Evolutionary conservation across 2,329 filamentous ascomycete species (phyloP).

Genomic region (Alternaria postmessia): DNA sequence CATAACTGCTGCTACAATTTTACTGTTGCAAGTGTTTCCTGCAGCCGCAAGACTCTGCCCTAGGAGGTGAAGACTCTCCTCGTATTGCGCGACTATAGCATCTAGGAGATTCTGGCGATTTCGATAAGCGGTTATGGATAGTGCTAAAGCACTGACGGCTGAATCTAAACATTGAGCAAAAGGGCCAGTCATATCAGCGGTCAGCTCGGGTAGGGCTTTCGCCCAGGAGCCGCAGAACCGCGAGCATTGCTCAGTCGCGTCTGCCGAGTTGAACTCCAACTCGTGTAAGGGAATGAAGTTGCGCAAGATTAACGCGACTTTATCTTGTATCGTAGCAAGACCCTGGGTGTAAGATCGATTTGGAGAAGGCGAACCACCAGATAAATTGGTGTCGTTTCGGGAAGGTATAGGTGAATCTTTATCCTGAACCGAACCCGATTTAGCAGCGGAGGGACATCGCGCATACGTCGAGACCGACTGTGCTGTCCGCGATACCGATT

Average conservation of each 20-base stretch:
- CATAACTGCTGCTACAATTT: background rate
- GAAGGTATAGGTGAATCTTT: background rate
- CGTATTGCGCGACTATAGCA: background rate
- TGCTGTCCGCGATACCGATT: background rate
- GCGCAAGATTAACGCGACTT: slow-evolving; percentile 1
- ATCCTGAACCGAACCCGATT: background rate
- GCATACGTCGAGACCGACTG: background rate
- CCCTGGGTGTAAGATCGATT: background rate
- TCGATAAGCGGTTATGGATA: background rate
- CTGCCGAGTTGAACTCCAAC: background rate
- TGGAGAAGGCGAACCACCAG: background rate
- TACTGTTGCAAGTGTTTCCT: background rate
- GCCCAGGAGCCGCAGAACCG: slow-evolving; percentile 1
- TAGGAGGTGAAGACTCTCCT: background rate
- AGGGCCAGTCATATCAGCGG: background rate
- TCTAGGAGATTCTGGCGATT: background rate
- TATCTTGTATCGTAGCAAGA: background rate
- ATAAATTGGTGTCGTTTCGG: background rate
- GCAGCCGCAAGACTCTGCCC: background rate
- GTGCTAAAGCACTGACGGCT: slow-evolving; percentile 1
- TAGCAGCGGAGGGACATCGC: background rate
- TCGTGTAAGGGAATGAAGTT: background rate
- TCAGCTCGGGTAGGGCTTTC: background rate
- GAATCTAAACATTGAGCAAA: background rate
- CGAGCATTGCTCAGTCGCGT: background rate